Percentiles rank a stretch among this genome's conserved stretches.
phyloP scores from a whole-genome alignment of 805 yeast genomes.

The Myxozyma lipomycoides region DNA sequence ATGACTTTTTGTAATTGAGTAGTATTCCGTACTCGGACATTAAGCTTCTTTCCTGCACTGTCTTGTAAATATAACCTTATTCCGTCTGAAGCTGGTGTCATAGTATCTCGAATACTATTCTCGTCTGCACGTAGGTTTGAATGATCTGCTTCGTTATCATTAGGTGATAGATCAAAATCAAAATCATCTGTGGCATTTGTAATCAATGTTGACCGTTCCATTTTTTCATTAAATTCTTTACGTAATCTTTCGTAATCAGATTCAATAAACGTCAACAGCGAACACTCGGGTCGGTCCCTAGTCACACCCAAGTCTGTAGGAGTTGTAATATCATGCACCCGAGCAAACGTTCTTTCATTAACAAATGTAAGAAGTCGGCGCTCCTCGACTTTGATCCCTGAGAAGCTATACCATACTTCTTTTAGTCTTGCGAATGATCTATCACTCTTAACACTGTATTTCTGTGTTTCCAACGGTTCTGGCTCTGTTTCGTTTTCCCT shows the following conservation, averaged over 20 bases:
- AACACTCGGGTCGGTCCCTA: slow-evolving; percentile 13
- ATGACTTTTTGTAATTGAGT: slow-evolving; percentile 7
- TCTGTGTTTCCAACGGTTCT: background rate
- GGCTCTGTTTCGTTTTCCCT: background rate
- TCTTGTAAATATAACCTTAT: slow-evolving; percentile 16
- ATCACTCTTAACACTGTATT: slow-evolving; percentile 10
- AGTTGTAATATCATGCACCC: slow-evolving; percentile 18
- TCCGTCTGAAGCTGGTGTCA: slow-evolving; percentile 1
- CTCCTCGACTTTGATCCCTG: slow-evolving; percentile 1
- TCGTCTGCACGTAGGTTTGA: background rate
- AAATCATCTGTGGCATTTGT: background rate
- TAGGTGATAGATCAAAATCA: background rate
- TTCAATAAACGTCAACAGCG: slow-evolving; percentile 6
- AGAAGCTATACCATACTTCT: slow-evolving; percentile 13
- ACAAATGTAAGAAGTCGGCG: slow-evolving; percentile 4
- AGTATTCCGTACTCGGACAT: slow-evolving; percentile 13
- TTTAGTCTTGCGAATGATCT: slow-evolving; percentile 5
- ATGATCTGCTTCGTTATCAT: too few species aligned
- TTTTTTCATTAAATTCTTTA: background rate
- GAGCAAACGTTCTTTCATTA: slow-evolving; percentile 5
- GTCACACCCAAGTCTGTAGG: slow-evolving; percentile 19
- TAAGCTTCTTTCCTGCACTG: slow-evolving; percentile 13
- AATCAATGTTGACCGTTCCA: slow-evolving; percentile 2
- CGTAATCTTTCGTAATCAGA: slow-evolving; percentile 13
- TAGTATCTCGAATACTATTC: background rate